A percentile compares a stretch with the other conserved stretches of the same genome.
phyloP scores from a whole-genome alignment of 2,329 filamentous ascomycete genomes.

The Cordyceps pruinosa region DNA sequence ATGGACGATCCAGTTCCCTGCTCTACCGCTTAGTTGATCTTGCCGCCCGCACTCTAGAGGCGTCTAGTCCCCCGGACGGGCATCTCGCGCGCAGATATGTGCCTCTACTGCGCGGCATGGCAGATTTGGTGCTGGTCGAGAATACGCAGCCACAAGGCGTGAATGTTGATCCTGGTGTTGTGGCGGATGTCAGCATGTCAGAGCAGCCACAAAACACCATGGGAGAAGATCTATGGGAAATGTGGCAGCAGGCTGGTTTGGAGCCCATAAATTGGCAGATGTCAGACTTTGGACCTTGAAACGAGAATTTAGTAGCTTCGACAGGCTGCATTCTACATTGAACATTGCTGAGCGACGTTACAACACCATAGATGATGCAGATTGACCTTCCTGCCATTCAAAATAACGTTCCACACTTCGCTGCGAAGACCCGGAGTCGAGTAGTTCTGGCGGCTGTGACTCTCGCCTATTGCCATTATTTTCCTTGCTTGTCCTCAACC shows the following conservation, averaged over 20 bases:
- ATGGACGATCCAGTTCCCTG: background rate
- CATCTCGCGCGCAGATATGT: slow-evolving; percentile 3
- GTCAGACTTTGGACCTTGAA: background rate
- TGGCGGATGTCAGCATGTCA: background rate
- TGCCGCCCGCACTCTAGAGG: background rate
- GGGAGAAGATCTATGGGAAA: background rate
- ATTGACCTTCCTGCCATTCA: too few relatives aligned
- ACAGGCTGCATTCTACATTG: too few relatives aligned
- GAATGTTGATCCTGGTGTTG: background rate
- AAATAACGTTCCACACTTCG: too few relatives aligned
- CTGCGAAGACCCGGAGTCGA: too few relatives aligned
- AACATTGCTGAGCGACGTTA: too few relatives aligned
- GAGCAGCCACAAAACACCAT: background rate
- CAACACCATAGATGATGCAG: too few relatives aligned
- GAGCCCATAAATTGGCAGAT: background rate
- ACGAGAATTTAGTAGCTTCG: too few relatives aligned
- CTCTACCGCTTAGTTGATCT: background rate
- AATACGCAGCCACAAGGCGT: background rate
- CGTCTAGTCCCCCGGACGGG: background rate
- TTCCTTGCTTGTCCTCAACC: background rate
- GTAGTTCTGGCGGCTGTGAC: too few relatives aligned
- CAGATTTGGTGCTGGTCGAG: background rate
- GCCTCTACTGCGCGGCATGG: background rate
- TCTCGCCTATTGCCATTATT: background rate
- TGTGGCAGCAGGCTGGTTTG: slow-evolving; percentile 1